phyloP scores from a whole-genome alignment of 1,139 yeast species.

The Taiozyma sp. region DNA sequence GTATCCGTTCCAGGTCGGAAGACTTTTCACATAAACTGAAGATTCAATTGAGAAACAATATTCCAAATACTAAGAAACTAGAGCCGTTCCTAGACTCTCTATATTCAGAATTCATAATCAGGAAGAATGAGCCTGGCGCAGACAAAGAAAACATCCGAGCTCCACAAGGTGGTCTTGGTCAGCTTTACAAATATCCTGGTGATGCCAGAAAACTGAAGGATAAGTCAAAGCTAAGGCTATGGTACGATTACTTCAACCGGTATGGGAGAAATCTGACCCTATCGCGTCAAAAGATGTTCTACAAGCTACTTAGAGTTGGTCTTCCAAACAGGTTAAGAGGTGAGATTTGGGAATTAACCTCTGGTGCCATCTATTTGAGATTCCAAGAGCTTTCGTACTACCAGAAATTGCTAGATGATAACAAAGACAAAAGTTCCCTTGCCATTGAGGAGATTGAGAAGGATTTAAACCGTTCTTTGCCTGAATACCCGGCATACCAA shows the following conservation, averaged over 20 bases:
- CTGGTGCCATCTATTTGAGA: conserved; percentile 81
- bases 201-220: conserved; percentile 75
- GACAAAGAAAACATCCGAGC: conserved; percentile 40
- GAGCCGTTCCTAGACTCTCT: conserved; percentile 67
- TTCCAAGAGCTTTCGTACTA: conserved; percentile 62
- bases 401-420: conserved; percentile 49
- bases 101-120: conserved; percentile 79
- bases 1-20: conserved; percentile 76
- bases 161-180: conserved; percentile 85
- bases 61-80: conserved; percentile 55
- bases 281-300: conserved; percentile 71
- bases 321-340: conserved; percentile 91
- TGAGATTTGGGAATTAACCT: conserved; percentile 90
- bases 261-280: conserved; percentile 84
- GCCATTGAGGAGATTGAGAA: conserved; percentile 97
- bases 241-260: conserved; percentile 85
- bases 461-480: conserved; percentile 88
- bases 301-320: conserved; percentile 82
- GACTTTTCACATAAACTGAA: conserved; percentile 69
- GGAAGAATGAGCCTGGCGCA: conserved; percentile 47
- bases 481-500: conserved; percentile 95
- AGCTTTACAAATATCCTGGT: conserved; percentile 83
- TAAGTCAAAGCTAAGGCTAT: conserved; percentile 79
- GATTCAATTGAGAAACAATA: conserved; percentile 56
- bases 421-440: conserved; percentile 60